Percentiles rank a stretch among this genome's conserved stretches.
Conservation (phyloP, 2,329 filamentous ascomycete species). For the Diaporthe capsici region DNA sequence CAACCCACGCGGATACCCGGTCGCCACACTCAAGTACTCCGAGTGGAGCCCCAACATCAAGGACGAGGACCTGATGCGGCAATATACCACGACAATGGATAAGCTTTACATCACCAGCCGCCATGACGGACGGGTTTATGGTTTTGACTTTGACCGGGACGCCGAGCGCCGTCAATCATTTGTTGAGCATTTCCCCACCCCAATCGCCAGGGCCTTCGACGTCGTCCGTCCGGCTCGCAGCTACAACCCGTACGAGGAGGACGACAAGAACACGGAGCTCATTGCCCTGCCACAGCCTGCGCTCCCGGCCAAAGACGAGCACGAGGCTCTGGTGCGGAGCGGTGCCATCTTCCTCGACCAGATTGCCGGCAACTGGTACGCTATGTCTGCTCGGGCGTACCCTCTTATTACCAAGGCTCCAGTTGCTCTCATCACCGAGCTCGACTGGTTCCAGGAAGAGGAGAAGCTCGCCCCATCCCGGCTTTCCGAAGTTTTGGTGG, state of each 20-base stretch:
- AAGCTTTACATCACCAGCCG: conserved; percentile 90
- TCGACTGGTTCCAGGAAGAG: conserved; percentile 59
- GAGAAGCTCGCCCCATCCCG: conserved; percentile 59
- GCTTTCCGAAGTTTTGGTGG: conserved; percentile 74
- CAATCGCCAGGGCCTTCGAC: conserved; percentile 91
- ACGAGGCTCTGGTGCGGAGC: conserved; percentile 66
- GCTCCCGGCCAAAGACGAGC: conserved; percentile 69
- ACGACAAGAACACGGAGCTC: conserved; percentile 79
- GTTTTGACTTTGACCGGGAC: conserved; percentile 77
- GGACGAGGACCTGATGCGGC: conserved; percentile 87
- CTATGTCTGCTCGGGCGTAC: conserved; percentile 88
- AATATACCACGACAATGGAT: conserved; percentile 86
- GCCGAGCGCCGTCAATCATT: conserved; percentile 71
- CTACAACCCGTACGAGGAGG: conserved; percentile 53
- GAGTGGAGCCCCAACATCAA: conserved; percentile 96
- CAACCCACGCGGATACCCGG: conserved; percentile 78
- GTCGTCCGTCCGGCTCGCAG: conserved; percentile 74
- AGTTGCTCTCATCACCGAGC: conserved; percentile 59
- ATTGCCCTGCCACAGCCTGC: conserved; percentile 89
- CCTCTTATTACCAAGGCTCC: conserved; percentile 84
- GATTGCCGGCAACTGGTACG: conserved; percentile 93
- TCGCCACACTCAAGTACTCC: conserved; percentile 92
- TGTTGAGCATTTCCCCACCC: conserved; percentile 78
- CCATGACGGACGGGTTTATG: conserved; percentile 87
- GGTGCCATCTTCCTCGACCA: conserved; percentile 87